These are phyloP conservation scores for Sporothrix sp. DNA, from an alignment of 2,329 filamentous ascomycete species.

Conservation along the genomic window DNA sequence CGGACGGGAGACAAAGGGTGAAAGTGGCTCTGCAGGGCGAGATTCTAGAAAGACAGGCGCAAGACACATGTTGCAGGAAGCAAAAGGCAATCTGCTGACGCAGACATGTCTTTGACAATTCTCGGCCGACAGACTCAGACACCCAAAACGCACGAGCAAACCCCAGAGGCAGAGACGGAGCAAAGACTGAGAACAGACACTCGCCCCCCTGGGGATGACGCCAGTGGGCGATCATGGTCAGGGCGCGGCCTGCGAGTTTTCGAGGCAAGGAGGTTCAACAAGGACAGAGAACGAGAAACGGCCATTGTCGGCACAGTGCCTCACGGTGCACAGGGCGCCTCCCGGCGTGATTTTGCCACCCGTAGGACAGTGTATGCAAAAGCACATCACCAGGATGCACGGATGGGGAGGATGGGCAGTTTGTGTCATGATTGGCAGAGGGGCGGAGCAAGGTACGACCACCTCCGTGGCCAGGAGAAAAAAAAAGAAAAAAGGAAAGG, in stretches of 20 bases:
- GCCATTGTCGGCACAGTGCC: conserved; percentile 10
- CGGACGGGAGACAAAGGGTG: background rate
- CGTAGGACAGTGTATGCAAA: too few species aligned
- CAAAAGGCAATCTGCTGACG: background rate
- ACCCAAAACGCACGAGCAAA: background rate
- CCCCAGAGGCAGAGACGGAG: too few species aligned
- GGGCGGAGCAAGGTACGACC: too few species aligned
- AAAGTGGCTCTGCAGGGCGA: background rate
- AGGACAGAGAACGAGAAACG: background rate
- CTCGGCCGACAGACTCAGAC: background rate
- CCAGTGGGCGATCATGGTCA: conserved; percentile 1
- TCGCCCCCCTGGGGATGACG: conserved; percentile 4
- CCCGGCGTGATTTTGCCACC: conserved; percentile 1
- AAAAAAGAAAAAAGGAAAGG: too few species aligned
- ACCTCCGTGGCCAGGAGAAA: too few species aligned
- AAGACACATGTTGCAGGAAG: background rate
- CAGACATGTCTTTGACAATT: background rate
- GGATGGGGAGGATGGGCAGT: too few species aligned
- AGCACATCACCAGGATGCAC: background rate
- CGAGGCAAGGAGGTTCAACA: background rate
- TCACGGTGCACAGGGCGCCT: background rate
- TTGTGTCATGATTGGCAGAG: too few species aligned
- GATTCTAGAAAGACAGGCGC: background rate
- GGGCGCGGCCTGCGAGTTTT: background rate
- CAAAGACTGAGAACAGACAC: background rate